Evolutionary conservation across 2,329 filamentous ascomycete genomes (phyloP), one percentile per base, ranked within the genome.

Genomic region (Cercospora canescens): DNA sequence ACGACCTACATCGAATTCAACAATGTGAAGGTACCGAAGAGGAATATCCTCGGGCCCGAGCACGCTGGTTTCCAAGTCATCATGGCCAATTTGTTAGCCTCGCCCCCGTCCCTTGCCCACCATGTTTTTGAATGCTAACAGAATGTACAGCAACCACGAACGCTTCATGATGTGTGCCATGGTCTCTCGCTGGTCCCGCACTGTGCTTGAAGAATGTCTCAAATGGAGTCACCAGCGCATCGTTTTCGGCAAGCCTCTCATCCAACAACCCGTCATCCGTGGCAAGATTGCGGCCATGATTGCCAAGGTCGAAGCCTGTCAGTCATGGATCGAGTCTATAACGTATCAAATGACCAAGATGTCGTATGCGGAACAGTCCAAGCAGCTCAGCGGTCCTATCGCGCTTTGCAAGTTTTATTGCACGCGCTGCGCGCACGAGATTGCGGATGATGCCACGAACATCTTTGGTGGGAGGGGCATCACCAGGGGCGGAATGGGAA

Each of bases 331-430:
- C 57, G 92, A 96, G 78, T 88, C 87, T 48, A 89, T 95, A 75
- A 93, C 92, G 21, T 92, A 93, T 82, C 92, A 96, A 77, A 96
- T 96, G 92, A 90, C 86, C 81, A 84, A 92, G 77, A 92, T 96
- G 91, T 86, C 86, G 35, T 95, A 96, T 79, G 84, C 86, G 62
- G 81, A 94, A 76, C 92, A 96, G 78, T 84, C 90, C 26, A 87
- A 88, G 75, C 85, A 90, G 72, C 86, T 96, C 1, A 91, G 90
- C 61, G 93, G 93, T 0, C 92, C 92, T 30, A 93, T 96, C 69
- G 92, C 89, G 8, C 84, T 96, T 24, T 85, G 96, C 65, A 96
- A 96, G 81, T 91, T 90, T 78, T 91, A 88, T 78, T 82, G 85
- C 55, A 96, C 93, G 5, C 86, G 91, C 34, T 88, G 88, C 45